phyloP scores from a whole-genome alignment of 257 asterid genomes.

The Nicotiana noctiflora region DNA sequence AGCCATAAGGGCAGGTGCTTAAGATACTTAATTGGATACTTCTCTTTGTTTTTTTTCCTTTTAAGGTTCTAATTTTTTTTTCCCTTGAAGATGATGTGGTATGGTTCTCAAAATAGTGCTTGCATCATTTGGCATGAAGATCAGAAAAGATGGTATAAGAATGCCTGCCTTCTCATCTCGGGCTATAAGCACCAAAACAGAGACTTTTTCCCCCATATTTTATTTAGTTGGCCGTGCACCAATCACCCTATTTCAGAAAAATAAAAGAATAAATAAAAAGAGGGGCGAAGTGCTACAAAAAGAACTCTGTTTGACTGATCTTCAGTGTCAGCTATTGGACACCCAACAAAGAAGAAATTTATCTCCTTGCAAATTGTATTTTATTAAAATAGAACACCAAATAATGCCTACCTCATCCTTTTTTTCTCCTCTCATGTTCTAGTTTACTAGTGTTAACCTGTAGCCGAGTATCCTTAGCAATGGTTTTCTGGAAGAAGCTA shows the following conservation, averaged over 20 bases:
- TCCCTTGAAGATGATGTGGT: neutral
- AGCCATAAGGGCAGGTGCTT: slow-evolving; percentile 76
- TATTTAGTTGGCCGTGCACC: neutral
- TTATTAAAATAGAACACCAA: neutral
- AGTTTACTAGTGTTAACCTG: neutral
- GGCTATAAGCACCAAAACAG: neutral
- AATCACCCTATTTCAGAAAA: too few species aligned
- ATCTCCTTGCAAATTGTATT: neutral
- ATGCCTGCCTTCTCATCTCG: neutral
- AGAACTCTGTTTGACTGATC: too few species aligned
- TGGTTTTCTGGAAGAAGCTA: neutral
- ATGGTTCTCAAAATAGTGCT: neutral
- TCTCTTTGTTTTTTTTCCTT: neutral
- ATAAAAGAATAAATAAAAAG: too few species aligned
- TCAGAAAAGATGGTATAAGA: neutral
- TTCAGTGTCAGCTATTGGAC: neutral
- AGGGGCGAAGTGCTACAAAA: too few species aligned
- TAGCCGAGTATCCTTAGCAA: neutral
- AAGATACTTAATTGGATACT: neutral
- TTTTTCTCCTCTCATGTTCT: neutral
- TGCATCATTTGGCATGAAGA: neutral
- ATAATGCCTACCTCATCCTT: neutral
- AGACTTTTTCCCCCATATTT: neutral
- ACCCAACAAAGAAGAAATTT: neutral
- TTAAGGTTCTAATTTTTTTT: neutral